Conservation (phyloP, 2,329 filamentous ascomycete species). For the Dothiorella sarmentorum region DNA sequence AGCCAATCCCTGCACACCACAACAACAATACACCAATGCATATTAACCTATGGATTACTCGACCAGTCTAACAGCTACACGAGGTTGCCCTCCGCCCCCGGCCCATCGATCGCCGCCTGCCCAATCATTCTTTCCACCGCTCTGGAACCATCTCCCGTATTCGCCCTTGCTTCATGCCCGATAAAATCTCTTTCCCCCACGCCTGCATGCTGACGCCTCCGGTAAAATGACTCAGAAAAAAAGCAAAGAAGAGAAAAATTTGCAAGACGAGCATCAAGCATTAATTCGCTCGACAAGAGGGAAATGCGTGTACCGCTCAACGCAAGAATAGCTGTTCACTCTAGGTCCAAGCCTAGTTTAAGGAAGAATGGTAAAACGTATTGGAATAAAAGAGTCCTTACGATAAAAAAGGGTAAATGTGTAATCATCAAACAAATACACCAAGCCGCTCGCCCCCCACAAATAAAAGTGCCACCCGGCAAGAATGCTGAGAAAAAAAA, state of each 20-base stretch:
- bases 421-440: background rate
- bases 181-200: too few relatives aligned
- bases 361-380: background rate
- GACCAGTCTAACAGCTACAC: background rate
- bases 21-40: background rate
- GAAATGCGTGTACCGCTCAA: too few relatives aligned
- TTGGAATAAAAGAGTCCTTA: background rate
- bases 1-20: too few relatives aligned
- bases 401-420: background rate
- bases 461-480: background rate
- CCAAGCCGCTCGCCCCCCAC: background rate
- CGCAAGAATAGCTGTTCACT: too few relatives aligned
- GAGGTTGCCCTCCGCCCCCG: background rate
- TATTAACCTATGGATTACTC: background rate
- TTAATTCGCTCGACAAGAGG: too few relatives aligned
- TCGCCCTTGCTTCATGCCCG: slow-evolving; percentile 5
- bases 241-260: too few relatives aligned
- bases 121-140: background rate
- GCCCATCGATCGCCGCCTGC: too few relatives aligned
- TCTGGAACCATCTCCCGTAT: background rate
- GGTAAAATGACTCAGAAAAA: too few relatives aligned
- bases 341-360: background rate
- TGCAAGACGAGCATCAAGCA: too few relatives aligned
- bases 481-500: slow-evolving; percentile 7
- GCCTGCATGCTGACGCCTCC: too few relatives aligned